Evolutionary conservation across 768 basidiomycete species (phyloP).

Genomic region (Auriscalpium microsporum): DNA sequence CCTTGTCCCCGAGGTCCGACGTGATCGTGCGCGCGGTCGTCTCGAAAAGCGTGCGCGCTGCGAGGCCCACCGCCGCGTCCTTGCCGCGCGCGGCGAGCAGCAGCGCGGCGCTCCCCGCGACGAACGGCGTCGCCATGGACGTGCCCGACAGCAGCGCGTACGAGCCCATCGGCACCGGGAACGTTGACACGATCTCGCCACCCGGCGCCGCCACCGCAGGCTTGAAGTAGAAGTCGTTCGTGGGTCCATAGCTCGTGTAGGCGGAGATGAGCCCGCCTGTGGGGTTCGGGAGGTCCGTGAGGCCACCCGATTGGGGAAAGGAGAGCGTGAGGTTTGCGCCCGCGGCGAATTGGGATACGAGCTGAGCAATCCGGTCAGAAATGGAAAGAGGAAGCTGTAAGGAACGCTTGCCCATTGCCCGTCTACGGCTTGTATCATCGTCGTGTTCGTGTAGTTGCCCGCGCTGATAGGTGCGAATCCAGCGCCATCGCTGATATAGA

Average conservation of each 20-base stretch:
- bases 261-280: conserved; percentile 47
- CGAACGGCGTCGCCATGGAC: conserved; percentile 27
- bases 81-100: neutral
- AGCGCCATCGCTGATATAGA: conserved; percentile 34
- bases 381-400: no score
- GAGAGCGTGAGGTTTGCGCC: conserved; percentile 34
- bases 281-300: conserved; percentile 37
- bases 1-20: conserved; percentile 32
- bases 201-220: conserved; percentile 47
- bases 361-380: conserved; percentile 19
- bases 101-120: conserved; percentile 11
- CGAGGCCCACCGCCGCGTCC: neutral
- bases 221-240: conserved; percentile 52
- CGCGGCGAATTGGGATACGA: conserved; percentile 43
- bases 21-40: neutral
- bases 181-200: conserved; percentile 41
- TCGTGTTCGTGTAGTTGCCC: conserved; percentile 34
- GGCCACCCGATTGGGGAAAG: conserved; percentile 34
- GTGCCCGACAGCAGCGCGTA: conserved; percentile 37
- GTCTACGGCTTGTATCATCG: conserved; percentile 46
- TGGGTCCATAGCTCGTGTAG: conserved; percentile 52
- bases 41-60: neutral
- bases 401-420: conserved; percentile 28
- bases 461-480: conserved; percentile 36
- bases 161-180: conserved; percentile 32